Evolutionary conservation across 345 rosid species (phyloP), one percentile per base, ranked within the genome.

Genomic region (Luvunga scandens): DNA sequence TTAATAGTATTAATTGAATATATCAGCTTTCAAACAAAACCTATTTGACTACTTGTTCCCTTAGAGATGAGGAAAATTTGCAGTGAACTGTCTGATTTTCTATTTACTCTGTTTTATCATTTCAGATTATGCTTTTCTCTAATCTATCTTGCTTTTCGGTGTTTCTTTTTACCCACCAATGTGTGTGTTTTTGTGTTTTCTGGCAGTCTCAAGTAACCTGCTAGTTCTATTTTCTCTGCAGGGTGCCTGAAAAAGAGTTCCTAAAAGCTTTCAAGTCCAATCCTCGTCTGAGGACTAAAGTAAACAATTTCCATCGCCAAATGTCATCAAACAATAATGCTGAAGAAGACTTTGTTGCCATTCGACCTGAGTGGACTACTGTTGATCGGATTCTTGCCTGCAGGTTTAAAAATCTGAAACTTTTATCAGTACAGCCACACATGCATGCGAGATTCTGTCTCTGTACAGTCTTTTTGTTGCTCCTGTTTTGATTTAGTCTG

Each of bases 301-400:
- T 97, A 67, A 97, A 93, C 90, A 93, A 94, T 82, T 97, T 97
- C 78, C 89, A 92, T 82, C 90, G 92, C 78, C 98, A 90, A 84
- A 88, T 83, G 90, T 85, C 79, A 57, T 90, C 89, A 66, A 83
- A 77, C 83, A 90, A 86, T 82, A 89, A 83, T 80, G 77, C 90
- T 25, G 99, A 93, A 68, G 99, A 97, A 78, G 98, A 97, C 53
- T 87, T 86, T 79, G 93, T 93, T 77, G 91, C 99, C 73, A 94
- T 97, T 78, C 87, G 99, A 73, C 91, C 98, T 30, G 99, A 97
- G 87, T 94, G 99, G 99, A 97, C 98, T 22, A 94, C 97, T 31
- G 95, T 97, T 88, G 99, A 97, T 82, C 94, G 99, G 71, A 90
- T 97, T 84, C 87, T 97, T 86, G 94, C 97, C 77, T 82, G 89